Conservation (phyloP, 2,329 filamentous ascomycete species). For the Penicillium frequentans region DNA sequence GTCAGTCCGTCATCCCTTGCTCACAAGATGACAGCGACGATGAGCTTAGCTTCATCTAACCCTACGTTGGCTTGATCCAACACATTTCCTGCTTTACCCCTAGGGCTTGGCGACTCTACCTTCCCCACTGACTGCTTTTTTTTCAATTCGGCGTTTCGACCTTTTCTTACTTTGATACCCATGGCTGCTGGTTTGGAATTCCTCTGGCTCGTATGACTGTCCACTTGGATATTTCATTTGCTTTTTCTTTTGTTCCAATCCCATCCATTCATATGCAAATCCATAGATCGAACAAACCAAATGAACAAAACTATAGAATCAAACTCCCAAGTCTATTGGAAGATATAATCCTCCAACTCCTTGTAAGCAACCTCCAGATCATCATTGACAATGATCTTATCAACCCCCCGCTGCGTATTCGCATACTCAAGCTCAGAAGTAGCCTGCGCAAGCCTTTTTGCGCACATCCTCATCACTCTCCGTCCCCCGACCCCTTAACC, state of each 20-base stretch:
- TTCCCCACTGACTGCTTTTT: not conserved
- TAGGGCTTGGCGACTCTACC: not conserved
- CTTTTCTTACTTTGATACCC: not conserved
- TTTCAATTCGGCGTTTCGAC: not conserved
- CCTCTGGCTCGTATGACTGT: not conserved
- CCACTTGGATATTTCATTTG: not conserved
- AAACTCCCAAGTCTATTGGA: not conserved
- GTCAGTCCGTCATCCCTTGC: constrained; percentile 24
- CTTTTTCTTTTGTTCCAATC: not conserved
- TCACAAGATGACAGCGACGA: constrained; percentile 38
- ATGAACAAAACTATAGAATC: not conserved
- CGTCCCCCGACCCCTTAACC: constrained; percentile 73
- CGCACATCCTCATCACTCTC: constrained; percentile 71
- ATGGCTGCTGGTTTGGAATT: not conserved
- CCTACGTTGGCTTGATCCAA: not conserved
- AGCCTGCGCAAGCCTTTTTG: constrained; percentile 69
- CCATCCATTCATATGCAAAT: not conserved
- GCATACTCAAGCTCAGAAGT: constrained; percentile 72
- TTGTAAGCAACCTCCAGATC: constrained; percentile 59
- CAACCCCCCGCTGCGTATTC: constrained; percentile 58
- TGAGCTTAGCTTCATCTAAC: constrained; percentile 38
- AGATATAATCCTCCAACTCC: constrained; percentile 49
- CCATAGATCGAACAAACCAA: not conserved
- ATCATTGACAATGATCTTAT: constrained; percentile 67
- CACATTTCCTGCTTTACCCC: not conserved